These are phyloP conservation scores for Talaromyces sp. DNA, from an alignment of 2,329 filamentous ascomycete genomes.

Conservation along the genomic window DNA sequence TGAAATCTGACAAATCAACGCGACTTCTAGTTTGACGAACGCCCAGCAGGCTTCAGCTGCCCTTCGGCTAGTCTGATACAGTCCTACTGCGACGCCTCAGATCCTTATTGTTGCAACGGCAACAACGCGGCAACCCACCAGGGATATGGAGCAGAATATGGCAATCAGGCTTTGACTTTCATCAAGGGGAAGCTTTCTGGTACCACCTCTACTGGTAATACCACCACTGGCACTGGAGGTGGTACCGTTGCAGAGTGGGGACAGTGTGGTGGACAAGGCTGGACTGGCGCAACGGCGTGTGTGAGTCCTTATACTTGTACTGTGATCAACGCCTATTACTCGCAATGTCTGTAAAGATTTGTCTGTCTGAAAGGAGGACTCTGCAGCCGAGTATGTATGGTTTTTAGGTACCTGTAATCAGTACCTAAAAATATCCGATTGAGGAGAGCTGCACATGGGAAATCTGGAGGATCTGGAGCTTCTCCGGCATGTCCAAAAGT, in stretches of 20 bases:
- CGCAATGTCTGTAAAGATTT: constrained; percentile 27
- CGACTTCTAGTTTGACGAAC: constrained; percentile 55
- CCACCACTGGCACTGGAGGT: neutral
- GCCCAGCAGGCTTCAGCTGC: constrained; percentile 57
- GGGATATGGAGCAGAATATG: constrained; percentile 61
- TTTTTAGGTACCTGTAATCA: too few relatives aligned
- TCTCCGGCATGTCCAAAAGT: too few relatives aligned
- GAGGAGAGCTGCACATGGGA: too few relatives aligned
- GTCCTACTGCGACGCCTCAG: constrained; percentile 62
- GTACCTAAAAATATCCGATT: too few relatives aligned
- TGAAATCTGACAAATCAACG: neutral
- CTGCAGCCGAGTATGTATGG: too few relatives aligned
- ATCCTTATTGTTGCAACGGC: constrained; percentile 66
- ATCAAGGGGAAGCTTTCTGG: constrained; percentile 45
- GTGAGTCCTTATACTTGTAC: constrained; percentile 28
- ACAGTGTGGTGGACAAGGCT: constrained; percentile 30
- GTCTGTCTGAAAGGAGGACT: neutral
- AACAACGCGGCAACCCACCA: constrained; percentile 60
- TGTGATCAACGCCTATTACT: constrained; percentile 28
- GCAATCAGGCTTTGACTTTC: constrained; percentile 57
- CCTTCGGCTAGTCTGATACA: constrained; percentile 56
- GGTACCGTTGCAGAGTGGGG: constrained; percentile 11
- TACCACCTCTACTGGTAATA: neutral
- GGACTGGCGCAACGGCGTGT: constrained; percentile 29
- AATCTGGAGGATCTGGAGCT: too few relatives aligned